A percentile compares a stretch with the other conserved stretches of the same genome.
Conservation (phyloP, 352 stramenopile species). For the Phytophthora capsici region DNA sequence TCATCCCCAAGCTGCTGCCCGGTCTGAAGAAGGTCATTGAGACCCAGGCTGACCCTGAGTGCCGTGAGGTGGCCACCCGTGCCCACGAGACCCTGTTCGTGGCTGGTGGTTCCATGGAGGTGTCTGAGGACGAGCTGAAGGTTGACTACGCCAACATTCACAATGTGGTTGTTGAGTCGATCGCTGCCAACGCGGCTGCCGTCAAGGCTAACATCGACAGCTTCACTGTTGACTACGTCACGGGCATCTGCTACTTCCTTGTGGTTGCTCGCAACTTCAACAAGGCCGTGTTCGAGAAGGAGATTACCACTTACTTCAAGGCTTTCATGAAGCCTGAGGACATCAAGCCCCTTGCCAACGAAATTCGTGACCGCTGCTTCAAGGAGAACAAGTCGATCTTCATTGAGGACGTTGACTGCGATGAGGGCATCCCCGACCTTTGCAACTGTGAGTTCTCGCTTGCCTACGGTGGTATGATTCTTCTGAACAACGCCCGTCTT, state of each 20-base stretch:
- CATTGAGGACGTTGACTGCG: conserved; percentile 96
- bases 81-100: conserved; percentile 95
- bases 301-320: conserved; percentile 91
- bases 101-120: conserved; percentile 92
- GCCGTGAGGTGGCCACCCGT: conserved; percentile 94
- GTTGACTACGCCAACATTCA: conserved; percentile 89
- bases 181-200: conserved; percentile 73
- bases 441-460: conserved; percentile 99
- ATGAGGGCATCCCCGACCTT: conserved; percentile 97
- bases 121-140: conserved; percentile 92
- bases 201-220: conserved; percentile 91
- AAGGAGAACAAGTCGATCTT: conserved; percentile 92
- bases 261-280: conserved; percentile 94
- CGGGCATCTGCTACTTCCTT: conserved; percentile 85
- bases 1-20: conserved; percentile 97
- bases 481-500: conserved; percentile 92
- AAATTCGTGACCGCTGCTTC: conserved; percentile 88
- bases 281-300: conserved; percentile 94
- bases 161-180: conserved; percentile 81
- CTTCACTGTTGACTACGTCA: conserved; percentile 91
- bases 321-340: conserved; percentile 71
- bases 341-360: conserved; percentile 68
- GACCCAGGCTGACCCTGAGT: conserved; percentile 97
- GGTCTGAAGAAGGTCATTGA: conserved; percentile 97
- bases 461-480: conserved; percentile 93